Evolutionary conservation across 108 stramenopile genomes (phyloP).

Genomic region (Discostella pseudostelligera): DNA sequence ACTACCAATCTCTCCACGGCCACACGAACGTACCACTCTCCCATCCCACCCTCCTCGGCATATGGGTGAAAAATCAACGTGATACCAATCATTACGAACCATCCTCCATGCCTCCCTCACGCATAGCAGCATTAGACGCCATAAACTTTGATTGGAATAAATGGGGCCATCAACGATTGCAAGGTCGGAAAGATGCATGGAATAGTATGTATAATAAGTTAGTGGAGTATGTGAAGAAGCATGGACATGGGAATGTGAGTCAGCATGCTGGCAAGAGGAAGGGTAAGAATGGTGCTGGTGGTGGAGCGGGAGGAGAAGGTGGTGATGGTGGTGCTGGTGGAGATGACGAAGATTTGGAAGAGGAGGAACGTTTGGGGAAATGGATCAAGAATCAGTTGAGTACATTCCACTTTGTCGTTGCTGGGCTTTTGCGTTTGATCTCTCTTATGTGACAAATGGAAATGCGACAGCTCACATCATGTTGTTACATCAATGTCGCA

Average conservation of each 20-base stretch:
- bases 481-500: not conserved
- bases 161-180: conserved; percentile 25
- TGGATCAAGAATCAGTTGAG: conserved; percentile 41
- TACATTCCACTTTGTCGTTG: not conserved
- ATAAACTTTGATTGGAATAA: conserved; percentile 34
- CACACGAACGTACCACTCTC: conserved; percentile 43
- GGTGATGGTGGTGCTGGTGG: no score
- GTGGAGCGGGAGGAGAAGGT: no score
- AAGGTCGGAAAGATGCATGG: conserved; percentile 33
- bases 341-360: not conserved
- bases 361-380: conserved; percentile 28
- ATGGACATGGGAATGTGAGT: conserved; percentile 7
- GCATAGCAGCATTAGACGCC: conserved; percentile 31
- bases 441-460: not conserved
- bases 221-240: conserved; percentile 18
- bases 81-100: conserved; percentile 16
- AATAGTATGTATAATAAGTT: conserved; percentile 25
- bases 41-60: conserved; percentile 27
- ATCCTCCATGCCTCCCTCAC: conserved; percentile 23
- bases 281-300: not conserved
- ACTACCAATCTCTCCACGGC: conserved; percentile 21
- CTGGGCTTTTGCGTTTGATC: not conserved
- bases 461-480: not conserved
- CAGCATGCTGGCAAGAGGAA: conserved; percentile 1
- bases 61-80: conserved; percentile 36